These are phyloP conservation scores for Rhinocladiella mackenziei DNA, from an alignment of 2,329 filamentous ascomycete genomes.

Conservation along the genomic window DNA sequence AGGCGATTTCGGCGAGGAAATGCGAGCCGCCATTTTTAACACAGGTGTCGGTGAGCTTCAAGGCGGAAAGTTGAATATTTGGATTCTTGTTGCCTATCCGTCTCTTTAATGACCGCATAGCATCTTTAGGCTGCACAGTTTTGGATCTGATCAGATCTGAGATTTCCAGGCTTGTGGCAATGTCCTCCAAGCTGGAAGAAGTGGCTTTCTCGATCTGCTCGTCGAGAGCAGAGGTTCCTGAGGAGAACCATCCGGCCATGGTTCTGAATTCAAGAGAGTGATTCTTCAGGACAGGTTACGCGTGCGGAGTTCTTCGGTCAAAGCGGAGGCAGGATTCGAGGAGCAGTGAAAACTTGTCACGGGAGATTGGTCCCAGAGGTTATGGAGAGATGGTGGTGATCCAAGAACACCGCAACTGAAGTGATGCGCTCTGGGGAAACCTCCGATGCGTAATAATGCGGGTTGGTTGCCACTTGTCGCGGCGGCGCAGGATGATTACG, in stretches of 20 bases:
- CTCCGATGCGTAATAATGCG: too few relatives aligned
- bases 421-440: too few relatives aligned
- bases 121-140: conserved; percentile 93
- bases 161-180: conserved; percentile 95
- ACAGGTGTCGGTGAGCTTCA: conserved; percentile 96
- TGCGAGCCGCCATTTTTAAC: conserved; percentile 97
- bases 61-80: conserved; percentile 89
- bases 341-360: too few relatives aligned
- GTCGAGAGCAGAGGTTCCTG: conserved; percentile 83
- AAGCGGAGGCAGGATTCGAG: too few relatives aligned
- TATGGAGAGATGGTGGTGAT: too few relatives aligned
- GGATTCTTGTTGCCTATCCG: conserved; percentile 97
- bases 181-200: conserved; percentile 91
- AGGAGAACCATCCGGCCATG: conserved; percentile 97
- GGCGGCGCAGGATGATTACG: too few relatives aligned
- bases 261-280: too few relatives aligned
- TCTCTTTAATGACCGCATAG: conserved; percentile 92
- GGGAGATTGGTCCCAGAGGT: too few relatives aligned
- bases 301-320: too few relatives aligned
- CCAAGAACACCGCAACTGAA: too few relatives aligned
- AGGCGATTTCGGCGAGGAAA: conserved; percentile 92
- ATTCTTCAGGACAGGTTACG: too few relatives aligned
- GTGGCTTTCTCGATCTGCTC: conserved; percentile 97
- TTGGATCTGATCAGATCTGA: conserved; percentile 97
- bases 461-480: too few relatives aligned